These are phyloP conservation scores for Salicornia ramosissima DNA, from an alignment of 148 eudicot species.

Conservation along the genomic window DNA sequence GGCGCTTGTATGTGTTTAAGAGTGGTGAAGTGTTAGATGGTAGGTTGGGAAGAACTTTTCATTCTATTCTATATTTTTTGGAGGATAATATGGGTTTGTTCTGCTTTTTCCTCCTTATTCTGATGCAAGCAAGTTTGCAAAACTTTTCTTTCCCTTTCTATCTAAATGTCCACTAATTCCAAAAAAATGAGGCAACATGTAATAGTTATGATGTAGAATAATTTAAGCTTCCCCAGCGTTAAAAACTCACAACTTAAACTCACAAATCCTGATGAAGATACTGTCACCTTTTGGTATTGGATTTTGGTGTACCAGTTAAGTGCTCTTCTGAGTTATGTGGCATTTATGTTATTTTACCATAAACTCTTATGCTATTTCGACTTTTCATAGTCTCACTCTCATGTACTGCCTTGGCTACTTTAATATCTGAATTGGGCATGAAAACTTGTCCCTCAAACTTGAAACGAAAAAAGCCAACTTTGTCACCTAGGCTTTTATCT, in stretches of 20 bases:
- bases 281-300: background rate
- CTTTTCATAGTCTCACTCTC: background rate
- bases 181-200: background rate
- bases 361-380: background rate
- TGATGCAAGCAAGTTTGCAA: background rate
- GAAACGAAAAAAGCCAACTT: background rate
- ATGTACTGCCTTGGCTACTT: background rate
- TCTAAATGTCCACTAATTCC: background rate
- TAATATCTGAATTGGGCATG: background rate
- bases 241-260: background rate
- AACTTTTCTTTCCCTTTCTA: background rate
- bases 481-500: background rate
- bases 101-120: background rate
- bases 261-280: background rate
- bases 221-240: background rate
- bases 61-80: background rate
- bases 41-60: constrained; percentile 20
- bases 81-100: background rate
- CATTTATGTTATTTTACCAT: background rate
- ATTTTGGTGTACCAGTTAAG: background rate
- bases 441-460: background rate
- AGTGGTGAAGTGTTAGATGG: constrained; percentile 86
- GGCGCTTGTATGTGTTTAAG: constrained; percentile 97
- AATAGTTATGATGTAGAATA: background rate
- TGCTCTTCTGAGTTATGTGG: background rate